phyloP scores from a whole-genome alignment of 331 rosid genomes.

The Spiraea crenata region DNA sequence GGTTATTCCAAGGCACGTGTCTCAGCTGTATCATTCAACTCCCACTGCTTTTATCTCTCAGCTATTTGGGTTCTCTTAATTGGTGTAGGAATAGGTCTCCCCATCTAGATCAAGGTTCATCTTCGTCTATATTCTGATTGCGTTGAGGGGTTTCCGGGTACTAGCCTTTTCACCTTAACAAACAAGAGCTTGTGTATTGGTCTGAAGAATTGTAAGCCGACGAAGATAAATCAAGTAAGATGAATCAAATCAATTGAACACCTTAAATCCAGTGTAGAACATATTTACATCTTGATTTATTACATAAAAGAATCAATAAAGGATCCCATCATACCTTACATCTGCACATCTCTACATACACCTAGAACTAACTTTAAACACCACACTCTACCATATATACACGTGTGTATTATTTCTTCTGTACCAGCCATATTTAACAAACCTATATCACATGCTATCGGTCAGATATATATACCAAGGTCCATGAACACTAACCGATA shows the following conservation, averaged over 20 bases:
- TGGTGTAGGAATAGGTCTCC: too few species aligned
- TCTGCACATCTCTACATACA: background rate
- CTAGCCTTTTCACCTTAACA: too few species aligned
- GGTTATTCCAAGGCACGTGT: constrained; percentile 45
- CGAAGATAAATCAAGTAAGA: background rate
- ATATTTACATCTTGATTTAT: constrained; percentile 2
- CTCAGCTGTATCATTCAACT: constrained; percentile 32
- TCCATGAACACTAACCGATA: constrained; percentile 75
- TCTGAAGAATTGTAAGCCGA: too few species aligned
- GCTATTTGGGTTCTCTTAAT: constrained; percentile 52
- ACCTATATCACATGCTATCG: constrained; percentile 34
- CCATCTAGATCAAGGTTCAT: too few species aligned
- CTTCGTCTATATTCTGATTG: too few species aligned
- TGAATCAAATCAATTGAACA: background rate
- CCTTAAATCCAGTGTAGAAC: background rate
- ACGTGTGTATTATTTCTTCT: constrained; percentile 30
- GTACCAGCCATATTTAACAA: background rate
- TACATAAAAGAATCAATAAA: background rate
- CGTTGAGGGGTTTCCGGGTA: too few species aligned
- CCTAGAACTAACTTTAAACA: constrained; percentile 17
- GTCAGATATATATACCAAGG: constrained; percentile 62
- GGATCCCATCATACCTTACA: background rate
- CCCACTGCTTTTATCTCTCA: constrained; percentile 33
- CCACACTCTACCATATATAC: constrained; percentile 45
- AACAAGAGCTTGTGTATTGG: too few species aligned